Conservation (phyloP, 352 stramenopile genomes). For the Globisporangium ultimum region DNA sequence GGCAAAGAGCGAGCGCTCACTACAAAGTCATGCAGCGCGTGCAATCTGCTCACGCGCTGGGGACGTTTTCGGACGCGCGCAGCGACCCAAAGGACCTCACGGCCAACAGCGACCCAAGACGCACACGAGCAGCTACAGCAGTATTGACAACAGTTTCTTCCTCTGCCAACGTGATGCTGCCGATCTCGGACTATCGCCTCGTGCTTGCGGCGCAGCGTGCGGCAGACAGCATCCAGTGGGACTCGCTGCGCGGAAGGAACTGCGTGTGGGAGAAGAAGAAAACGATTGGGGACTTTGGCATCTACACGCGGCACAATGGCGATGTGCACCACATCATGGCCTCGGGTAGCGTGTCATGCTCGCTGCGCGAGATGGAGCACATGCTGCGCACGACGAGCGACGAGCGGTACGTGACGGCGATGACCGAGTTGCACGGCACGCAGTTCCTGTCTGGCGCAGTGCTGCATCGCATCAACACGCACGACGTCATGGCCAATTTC, state of each 20-base stretch:
- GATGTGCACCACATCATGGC: conserved; percentile 14
- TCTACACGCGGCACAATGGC: conserved; percentile 17
- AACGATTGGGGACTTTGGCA: conserved; percentile 14
- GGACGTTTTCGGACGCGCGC: no score
- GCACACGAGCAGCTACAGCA: no score
- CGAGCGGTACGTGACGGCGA: conserved; percentile 21
- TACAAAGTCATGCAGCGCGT: no score
- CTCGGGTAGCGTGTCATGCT: conserved; percentile 32
- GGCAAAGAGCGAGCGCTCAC: no score
- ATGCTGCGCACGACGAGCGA: conserved; percentile 22
- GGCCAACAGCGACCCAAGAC: no score
- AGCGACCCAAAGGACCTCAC: no score
- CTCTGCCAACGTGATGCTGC: background rate
- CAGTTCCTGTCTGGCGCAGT: conserved; percentile 27
- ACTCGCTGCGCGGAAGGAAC: conserved; percentile 12
- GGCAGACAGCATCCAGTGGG: conserved; percentile 12
- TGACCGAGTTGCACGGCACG: conserved; percentile 28
- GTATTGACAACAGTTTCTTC: no score
- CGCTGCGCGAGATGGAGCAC: conserved; percentile 28
- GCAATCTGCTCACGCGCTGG: no score
- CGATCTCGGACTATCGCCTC: conserved; percentile 10
- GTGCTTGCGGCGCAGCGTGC: background rate
- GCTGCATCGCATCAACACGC: conserved; percentile 23
- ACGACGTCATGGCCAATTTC: background rate
- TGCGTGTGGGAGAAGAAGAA: conserved; percentile 19